phyloP scores from a whole-genome alignment of 2,329 filamentous ascomycete species.

The Phyllosticta citriasiana region DNA sequence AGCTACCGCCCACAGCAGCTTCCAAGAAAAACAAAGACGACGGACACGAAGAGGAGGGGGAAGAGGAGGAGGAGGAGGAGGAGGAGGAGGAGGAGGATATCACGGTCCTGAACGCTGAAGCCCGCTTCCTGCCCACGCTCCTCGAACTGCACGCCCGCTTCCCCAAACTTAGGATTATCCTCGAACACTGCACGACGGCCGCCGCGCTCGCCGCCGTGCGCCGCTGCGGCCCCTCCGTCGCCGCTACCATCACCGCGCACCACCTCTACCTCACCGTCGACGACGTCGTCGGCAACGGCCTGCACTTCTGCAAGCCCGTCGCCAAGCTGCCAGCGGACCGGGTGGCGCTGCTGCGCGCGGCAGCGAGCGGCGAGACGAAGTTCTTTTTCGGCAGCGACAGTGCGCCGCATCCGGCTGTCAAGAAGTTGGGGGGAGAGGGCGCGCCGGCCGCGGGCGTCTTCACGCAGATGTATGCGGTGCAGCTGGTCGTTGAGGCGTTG shows the following conservation, averaged over 20 bases:
- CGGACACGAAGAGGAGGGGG: neutral
- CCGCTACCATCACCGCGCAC: slow-evolving; percentile 74
- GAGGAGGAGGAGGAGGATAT: slow-evolving; percentile 19
- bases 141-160: slow-evolving; percentile 63
- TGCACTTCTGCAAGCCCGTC: slow-evolving; percentile 70
- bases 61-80: slow-evolving; percentile 12
- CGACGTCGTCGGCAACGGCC: slow-evolving; percentile 52
- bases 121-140: slow-evolving; percentile 71
- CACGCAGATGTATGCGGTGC: slow-evolving; percentile 62
- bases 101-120: slow-evolving; percentile 55
- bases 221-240: slow-evolving; percentile 67
- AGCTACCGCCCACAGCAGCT: slow-evolving; percentile 51
- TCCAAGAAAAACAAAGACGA: slow-evolving; percentile 6
- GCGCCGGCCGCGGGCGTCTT: slow-evolving; percentile 64
- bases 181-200: slow-evolving; percentile 83
- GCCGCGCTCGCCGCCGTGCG: slow-evolving; percentile 71
- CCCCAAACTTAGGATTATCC: slow-evolving; percentile 54
- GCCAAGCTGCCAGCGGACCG: slow-evolving; percentile 58
- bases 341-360: slow-evolving; percentile 58
- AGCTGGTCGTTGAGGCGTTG: slow-evolving; percentile 55
- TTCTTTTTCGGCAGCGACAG: slow-evolving; percentile 70
- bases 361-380: slow-evolving; percentile 49
- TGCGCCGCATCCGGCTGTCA: slow-evolving; percentile 55
- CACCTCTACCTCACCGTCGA: slow-evolving; percentile 74
- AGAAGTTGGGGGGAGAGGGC: slow-evolving; percentile 47